Percentiles rank a stretch among this genome's conserved stretches.
phyloP scores from a whole-genome alignment of 257 asterid species.

The Penstemon newberryi region DNA sequence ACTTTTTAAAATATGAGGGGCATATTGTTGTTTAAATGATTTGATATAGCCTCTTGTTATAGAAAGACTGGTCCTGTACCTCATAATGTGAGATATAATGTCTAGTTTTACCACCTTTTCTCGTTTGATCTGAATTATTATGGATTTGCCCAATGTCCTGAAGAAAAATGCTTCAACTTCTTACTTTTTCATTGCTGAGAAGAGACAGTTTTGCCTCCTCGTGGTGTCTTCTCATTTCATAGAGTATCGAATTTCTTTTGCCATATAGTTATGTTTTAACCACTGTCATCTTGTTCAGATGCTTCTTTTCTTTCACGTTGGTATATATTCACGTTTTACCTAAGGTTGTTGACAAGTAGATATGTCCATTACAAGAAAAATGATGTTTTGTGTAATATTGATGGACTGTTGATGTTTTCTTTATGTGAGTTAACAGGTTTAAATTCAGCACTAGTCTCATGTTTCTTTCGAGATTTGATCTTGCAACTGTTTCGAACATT shows the following conservation, averaged over 20 bases:
- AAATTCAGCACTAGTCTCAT: not conserved
- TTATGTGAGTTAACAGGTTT: not conserved
- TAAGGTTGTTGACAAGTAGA: not conserved
- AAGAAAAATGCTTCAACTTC: slow-evolving; percentile 5
- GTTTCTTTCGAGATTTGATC: not conserved
- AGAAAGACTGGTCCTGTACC: not conserved
- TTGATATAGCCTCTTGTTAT: slow-evolving; percentile 18
- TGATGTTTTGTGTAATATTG: not conserved
- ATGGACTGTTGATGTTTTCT: not conserved
- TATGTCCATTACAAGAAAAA: not conserved
- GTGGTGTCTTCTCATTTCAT: not conserved
- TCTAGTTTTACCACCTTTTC: not conserved
- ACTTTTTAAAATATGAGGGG: slow-evolving; percentile 4
- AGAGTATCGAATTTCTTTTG: not conserved
- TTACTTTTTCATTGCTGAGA: not conserved
- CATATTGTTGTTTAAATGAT: not conserved
- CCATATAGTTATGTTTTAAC: slow-evolving; percentile 10
- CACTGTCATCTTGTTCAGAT: not conserved
- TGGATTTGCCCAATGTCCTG: too few relatives aligned
- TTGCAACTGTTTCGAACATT: not conserved
- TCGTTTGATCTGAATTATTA: too few relatives aligned
- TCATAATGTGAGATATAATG: not conserved
- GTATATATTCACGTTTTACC: not conserved
- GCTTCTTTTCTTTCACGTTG: not conserved
- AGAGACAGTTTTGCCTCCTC: not conserved